These are phyloP conservation scores for Candida alai DNA, from an alignment of 805 yeast species.

Conservation along the genomic window DNA sequence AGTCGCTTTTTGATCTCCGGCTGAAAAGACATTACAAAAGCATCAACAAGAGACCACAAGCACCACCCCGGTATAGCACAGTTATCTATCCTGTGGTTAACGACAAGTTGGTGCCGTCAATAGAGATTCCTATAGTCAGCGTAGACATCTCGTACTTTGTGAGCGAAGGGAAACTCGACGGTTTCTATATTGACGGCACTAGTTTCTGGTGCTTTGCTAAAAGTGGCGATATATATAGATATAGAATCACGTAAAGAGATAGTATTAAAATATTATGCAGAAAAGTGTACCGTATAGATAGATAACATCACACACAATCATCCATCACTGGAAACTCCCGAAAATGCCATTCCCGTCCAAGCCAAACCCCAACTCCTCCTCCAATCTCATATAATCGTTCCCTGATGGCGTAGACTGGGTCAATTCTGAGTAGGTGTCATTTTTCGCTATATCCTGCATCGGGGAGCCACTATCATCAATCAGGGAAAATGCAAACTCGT, in stretches of 20 bases:
- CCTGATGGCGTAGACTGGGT: slow-evolving; percentile 10
- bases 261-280: too few relatives aligned
- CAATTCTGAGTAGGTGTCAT: slow-evolving; percentile 7
- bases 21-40: slow-evolving; percentile 28
- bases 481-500: slow-evolving; percentile 29
- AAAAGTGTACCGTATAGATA: too few relatives aligned
- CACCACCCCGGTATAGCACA: slow-evolving; percentile 12
- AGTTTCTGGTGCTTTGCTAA: slow-evolving; percentile 37
- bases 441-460: background rate
- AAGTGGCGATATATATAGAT: slow-evolving; percentile 39
- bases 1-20: slow-evolving; percentile 32
- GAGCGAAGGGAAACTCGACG: slow-evolving; percentile 34
- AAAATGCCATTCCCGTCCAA: slow-evolving; percentile 29
- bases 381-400: slow-evolving; percentile 34
- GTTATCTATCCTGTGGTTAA: slow-evolving; percentile 35
- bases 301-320: too few relatives aligned
- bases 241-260: slow-evolving; percentile 15
- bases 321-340: background rate
- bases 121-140: slow-evolving; percentile 31
- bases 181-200: slow-evolving; percentile 23
- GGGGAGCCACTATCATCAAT: slow-evolving; percentile 1
- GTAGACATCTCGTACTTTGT: slow-evolving; percentile 31
- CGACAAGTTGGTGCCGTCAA: slow-evolving; percentile 36
- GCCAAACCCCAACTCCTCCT: slow-evolving; percentile 44
- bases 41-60: slow-evolving; percentile 11